These are phyloP conservation scores for Gnomoniopsis smithogilvyi DNA, from an alignment of 2,329 filamentous ascomycete genomes.

Conservation along the genomic window DNA sequence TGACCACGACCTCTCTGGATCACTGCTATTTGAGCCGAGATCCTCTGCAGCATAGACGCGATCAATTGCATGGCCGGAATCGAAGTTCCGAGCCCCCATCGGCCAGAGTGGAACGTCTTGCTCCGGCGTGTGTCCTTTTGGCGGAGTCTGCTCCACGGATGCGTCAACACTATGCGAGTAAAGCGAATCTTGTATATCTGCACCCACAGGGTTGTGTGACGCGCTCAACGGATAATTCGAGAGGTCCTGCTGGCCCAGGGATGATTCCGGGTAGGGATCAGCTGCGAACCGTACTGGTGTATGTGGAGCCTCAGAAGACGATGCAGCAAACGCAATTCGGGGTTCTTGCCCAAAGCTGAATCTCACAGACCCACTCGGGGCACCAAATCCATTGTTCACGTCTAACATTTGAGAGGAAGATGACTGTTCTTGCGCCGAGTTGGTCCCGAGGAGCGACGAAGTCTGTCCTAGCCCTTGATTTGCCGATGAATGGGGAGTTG, in stretches of 20 bases:
- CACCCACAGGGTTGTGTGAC: slow-evolving; percentile 6
- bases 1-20: background rate
- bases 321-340: background rate
- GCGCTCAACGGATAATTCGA: background rate
- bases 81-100: slow-evolving; percentile 7
- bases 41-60: slow-evolving; percentile 12
- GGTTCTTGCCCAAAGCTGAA: slow-evolving; percentile 16
- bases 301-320: slow-evolving; percentile 2
- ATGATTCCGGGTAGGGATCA: slow-evolving; percentile 7
- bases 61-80: slow-evolving; percentile 6
- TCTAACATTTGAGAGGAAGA: background rate
- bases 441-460: background rate
- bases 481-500: background rate
- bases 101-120: slow-evolving; percentile 16
- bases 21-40: slow-evolving; percentile 1
- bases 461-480: background rate
- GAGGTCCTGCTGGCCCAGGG: slow-evolving; percentile 6
- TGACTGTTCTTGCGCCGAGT: background rate
- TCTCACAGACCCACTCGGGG: slow-evolving; percentile 3
- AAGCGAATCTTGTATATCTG: slow-evolving; percentile 26
- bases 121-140: slow-evolving; percentile 11
- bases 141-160: background rate
- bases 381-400: slow-evolving; percentile 2
- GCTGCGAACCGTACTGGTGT: background rate
- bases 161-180: slow-evolving; percentile 24